phyloP scores from a whole-genome alignment of 1,139 yeast species.

The Scheffersomyces titani region DNA sequence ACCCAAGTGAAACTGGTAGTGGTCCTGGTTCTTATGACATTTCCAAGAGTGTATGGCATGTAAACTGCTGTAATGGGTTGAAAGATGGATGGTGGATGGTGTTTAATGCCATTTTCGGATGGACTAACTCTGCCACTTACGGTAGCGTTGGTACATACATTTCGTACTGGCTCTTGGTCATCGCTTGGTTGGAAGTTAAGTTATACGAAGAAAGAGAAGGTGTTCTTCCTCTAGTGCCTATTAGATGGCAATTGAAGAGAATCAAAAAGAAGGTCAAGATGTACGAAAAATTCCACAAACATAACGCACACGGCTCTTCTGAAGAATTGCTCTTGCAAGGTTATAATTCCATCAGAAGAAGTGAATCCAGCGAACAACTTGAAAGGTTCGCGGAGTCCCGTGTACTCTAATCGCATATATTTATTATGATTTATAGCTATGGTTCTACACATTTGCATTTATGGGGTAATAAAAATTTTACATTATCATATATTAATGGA shows the following conservation, averaged over 20 bases:
- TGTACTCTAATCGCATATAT: neutral
- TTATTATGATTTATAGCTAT: neutral
- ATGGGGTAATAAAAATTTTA: neutral
- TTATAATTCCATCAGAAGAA: neutral
- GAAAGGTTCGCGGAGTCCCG: neutral
- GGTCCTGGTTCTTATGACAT: slow-evolving; percentile 52
- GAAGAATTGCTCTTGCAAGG: neutral
- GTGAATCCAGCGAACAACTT: neutral
- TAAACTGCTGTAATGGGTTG: slow-evolving; percentile 49
- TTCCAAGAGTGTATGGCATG: slow-evolving; percentile 46
- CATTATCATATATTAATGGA: neutral
- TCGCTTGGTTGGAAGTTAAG: slow-evolving; percentile 21
- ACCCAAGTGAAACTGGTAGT: slow-evolving; percentile 49
- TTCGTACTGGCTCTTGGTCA: slow-evolving; percentile 38
- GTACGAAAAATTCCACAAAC: slow-evolving; percentile 8
- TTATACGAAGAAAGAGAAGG: slow-evolving; percentile 34
- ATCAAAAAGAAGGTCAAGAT: slow-evolving; percentile 20
- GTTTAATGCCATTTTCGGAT: slow-evolving; percentile 46
- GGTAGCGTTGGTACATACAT: slow-evolving; percentile 44
- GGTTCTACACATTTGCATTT: neutral
- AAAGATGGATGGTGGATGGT: slow-evolving; percentile 54
- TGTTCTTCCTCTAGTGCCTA: slow-evolving; percentile 28
- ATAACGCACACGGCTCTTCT: neutral
- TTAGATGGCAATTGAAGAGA: slow-evolving; percentile 24
- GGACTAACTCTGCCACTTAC: slow-evolving; percentile 53